Base-by-base conservation (phyloP, 2,329 filamentous ascomycete genomes). In the Didymella segeticola region DNA sequence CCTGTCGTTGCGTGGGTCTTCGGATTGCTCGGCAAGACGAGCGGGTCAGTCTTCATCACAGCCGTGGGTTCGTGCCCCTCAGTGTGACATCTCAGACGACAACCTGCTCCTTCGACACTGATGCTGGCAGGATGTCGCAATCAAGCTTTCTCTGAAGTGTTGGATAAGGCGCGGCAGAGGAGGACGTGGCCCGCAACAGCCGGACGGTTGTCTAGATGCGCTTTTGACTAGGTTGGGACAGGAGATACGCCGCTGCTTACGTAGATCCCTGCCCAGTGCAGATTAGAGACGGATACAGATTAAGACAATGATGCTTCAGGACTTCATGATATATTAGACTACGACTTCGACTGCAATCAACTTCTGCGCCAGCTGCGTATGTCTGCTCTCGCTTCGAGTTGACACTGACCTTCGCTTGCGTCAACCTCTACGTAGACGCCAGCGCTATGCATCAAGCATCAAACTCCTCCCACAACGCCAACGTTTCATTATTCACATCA, bases 21-120 rank as follows among this genome's bases (percentile, higher is more conserved):
- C 51, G 51, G 51, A 26, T 26, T 38, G 4, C 36, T 54, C 51
- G 51, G 51, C 51, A 54, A 49, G 34, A 41, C 29, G 34, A 34
- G 51, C 45, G 51, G 33, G 30, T 47, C 51, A 30, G 33, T 49
- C 23, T 39, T 48, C 46, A 37, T 54, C 22, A 39, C 12, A 31
- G 45, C 45, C 41, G 51, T 49, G 51, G 51, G 51, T 5, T 41
- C 17, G 33, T 41, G 34, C 51, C 45, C 45, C 46, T 30, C 39
- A 29, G 7, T 45, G 45, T 34, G 45, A 34, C 39, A 43, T 46
- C 19, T 43, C 51, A 45, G 22, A 48, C 45, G 17, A 39, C 4
- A 33, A 34, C 29, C 41, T 54, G 45, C n/a, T 49, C n/a, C 45
- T 41, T 11, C 23, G 17, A 43, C 45, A 26, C 34, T 38, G 39